A percentile compares a stretch with the other conserved stretches of the same genome.
phyloP scores from a whole-genome alignment of 2,329 filamentous ascomycete species.

The Ophiostoma piceae region DNA sequence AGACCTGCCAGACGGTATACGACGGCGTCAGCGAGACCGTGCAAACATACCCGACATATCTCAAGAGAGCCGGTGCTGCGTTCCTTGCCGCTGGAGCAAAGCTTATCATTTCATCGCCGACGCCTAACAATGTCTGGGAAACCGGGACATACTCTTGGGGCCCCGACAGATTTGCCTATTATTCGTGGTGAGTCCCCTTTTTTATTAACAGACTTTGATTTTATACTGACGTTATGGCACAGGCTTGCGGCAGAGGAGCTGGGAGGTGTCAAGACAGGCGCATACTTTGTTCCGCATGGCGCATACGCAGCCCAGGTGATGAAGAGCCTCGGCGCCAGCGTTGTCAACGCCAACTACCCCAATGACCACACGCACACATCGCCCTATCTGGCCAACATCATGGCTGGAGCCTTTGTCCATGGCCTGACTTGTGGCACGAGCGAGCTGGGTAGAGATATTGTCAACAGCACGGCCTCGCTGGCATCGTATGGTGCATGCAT shows the following conservation, averaged over 20 bases:
- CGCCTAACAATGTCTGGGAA: slow-evolving; percentile 56
- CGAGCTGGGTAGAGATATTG: slow-evolving; percentile 20
- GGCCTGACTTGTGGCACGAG: slow-evolving; percentile 26
- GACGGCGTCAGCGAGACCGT: slow-evolving; percentile 49
- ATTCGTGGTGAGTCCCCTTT: slow-evolving; percentile 32
- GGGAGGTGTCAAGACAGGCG: slow-evolving; percentile 37
- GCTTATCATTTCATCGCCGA: slow-evolving; percentile 55
- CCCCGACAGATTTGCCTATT: slow-evolving; percentile 52
- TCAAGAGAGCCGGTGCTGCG: slow-evolving; percentile 51
- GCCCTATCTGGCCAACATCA: slow-evolving; percentile 49
- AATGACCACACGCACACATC: slow-evolving; percentile 60
- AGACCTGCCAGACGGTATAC: slow-evolving; percentile 44
- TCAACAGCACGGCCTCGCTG: slow-evolving; percentile 25
- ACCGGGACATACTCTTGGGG: slow-evolving; percentile 46
- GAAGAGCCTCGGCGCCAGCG: slow-evolving; percentile 40
- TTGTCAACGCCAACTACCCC: slow-evolving; percentile 51
- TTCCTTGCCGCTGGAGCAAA: slow-evolving; percentile 54
- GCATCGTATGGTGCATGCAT: slow-evolving; percentile 23
- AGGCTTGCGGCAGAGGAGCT: slow-evolving; percentile 35
- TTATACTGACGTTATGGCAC: background rate
- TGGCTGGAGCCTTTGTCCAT: slow-evolving; percentile 49
- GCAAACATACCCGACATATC: slow-evolving; percentile 56
- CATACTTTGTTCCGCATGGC: slow-evolving; percentile 53
- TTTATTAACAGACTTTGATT: too few relatives aligned
- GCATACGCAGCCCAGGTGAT: slow-evolving; percentile 50